Percentiles rank a stretch among this genome's conserved stretches.
Evolutionary conservation across 768 basidiomycete species (phyloP).

Genomic region (Pholiota conissans): DNA sequence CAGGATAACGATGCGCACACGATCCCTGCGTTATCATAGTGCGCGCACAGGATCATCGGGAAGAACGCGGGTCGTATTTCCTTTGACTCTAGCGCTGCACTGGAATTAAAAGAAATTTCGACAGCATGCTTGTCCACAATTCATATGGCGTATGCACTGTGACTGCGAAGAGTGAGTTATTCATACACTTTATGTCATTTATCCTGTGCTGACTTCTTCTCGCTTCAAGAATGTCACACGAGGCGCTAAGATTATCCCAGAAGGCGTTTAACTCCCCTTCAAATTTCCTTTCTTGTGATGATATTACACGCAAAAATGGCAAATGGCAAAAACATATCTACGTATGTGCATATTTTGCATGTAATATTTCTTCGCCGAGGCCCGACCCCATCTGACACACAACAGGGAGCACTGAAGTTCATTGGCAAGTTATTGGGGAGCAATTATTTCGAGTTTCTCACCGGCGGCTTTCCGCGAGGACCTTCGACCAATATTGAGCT

Average conservation of each 20-base stretch:
- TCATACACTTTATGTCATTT: conserved; percentile 1
- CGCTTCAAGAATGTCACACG: not conserved
- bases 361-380: not conserved
- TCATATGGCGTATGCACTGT: not conserved
- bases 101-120: not conserved
- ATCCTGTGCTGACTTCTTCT: not conserved
- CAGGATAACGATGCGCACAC: not conserved
- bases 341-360: not conserved
- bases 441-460: not conserved
- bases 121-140: not conserved
- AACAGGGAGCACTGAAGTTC: not conserved
- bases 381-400: not conserved
- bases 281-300: conserved; percentile 2
- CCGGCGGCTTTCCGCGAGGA: not conserved
- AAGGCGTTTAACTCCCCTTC: not conserved
- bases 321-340: not conserved
- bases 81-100: not conserved
- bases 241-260: not conserved
- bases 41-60: not conserved
- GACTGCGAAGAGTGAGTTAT: not conserved
- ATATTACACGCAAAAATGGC: not conserved
- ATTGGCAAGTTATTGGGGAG: not conserved
- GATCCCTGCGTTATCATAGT: not conserved
- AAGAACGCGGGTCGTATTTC: not conserved
- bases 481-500: not conserved